Base-by-base conservation (phyloP, 306 rosid genomes). In the Prunus persica region DNA sequence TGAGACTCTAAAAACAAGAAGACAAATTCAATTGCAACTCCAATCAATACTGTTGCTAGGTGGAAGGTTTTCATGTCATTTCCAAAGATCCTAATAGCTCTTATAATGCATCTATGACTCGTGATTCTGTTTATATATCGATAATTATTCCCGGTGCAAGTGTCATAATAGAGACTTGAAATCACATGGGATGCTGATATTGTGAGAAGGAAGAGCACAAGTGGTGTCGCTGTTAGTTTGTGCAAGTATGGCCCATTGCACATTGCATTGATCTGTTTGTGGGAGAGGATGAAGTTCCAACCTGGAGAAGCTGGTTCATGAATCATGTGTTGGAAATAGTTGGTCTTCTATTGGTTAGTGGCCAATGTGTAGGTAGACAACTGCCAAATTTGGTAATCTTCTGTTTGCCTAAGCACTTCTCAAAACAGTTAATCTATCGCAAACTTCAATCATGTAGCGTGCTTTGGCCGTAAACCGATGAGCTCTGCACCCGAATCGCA, bases 171-270 rank as follows among this genome's bases (percentile, higher is more conserved):
- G 52, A 55, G 58, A 58, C 43, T 28, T 28, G 43, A 30, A 16
- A 28, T 45, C 60, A 61, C 77, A 45, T 61, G 77, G 67, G 46
- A 11, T 58, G 56, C 58, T 61, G 50, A 5, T 16, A 46, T 73
- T 45, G 57, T 73, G 32, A 46, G 32, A 46, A 32, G 34, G 57
- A 27, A 60, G 58, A 73, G 20, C n/a, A 45, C 45, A 57, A 7
- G 65, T 72, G 34, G 46, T 57, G 77, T 49, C 16, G 72, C 55
- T 46, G 30, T 73, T 27, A 6, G 30, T 60, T 28, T 56, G 66
- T 73, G 68, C 67, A 14, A 8, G 45, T 47, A 24, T 72, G 56
- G 76, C 76, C 27, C 55, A 41, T 11, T 41, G 25, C 14, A 15
- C 55, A 41, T 11, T 41, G 41, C 14, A 15, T 15, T 58, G 6